Evolutionary conservation across 257 asterid genomes (phyloP), one percentile per base, ranked within the genome.

Genomic region (Primulina huaijiensis): DNA sequence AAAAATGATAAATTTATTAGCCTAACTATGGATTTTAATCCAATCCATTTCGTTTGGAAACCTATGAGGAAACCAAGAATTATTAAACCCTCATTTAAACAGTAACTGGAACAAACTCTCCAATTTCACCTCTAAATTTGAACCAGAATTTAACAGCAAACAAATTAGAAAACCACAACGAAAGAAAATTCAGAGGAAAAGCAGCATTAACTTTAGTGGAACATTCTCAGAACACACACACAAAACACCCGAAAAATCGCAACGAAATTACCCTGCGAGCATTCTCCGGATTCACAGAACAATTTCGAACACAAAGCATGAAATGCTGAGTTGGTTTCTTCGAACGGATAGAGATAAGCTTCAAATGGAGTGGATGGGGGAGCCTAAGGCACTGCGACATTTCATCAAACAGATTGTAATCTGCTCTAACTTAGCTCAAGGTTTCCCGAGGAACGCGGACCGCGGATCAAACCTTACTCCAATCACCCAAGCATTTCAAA

Each of bases 301-400:
- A 85, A 59, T 72, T 38, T 60, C 85, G 86, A 67, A 82, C 40
- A 35, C 59, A 8, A 57, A 74, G 82, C 63, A 61, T 82, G 65
- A 68, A 60, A 65, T 65, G 52, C 38, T 64, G 70, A 27, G 65
- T 37, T 43, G 80, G 76, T 71, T 74, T 80, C 23, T 58, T 50
- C 35, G 52, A 59, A 34, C 57, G 78, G 60, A 68, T 1, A 4
- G 83, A 64, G 67, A 75, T 57, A 11, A 77, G 57, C 1, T 50
- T 73, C 65, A 75, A 70, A 29, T 61, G 71, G 69, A 72, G 29
- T 31, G 80, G 72, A 60, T 72, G 71, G 12, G 50, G 78, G 71
- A 82, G 65, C 50, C 74, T 72, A 58, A 81, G 40, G 55, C 74
- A 74, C 20, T 75, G 81, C 56, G 90, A 60, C 86, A 85, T 85